Percentiles rank a stretch among this genome's conserved stretches.
These are phyloP conservation scores for Schwanniomyces polymorphus DNA, from an alignment of 805 yeast genomes.

Conservation along the genomic window DNA sequence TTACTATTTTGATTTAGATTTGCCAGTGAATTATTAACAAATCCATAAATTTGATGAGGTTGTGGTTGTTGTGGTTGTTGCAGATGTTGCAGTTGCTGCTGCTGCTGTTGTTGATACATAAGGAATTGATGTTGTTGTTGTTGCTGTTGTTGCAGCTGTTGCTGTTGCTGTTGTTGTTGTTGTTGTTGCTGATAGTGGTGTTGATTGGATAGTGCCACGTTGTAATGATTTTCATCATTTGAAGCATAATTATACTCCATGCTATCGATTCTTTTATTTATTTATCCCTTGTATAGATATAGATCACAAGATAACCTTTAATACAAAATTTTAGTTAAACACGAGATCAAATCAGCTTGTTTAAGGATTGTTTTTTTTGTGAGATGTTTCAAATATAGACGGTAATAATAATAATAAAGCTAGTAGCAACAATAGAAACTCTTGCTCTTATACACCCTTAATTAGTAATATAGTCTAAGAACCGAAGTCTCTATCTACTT, in stretches of 20 bases:
- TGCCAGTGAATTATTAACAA: not conserved
- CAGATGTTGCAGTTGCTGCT: slow-evolving; percentile 8
- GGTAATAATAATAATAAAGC: not conserved
- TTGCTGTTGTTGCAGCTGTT: slow-evolving; percentile 12
- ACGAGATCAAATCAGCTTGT: not conserved
- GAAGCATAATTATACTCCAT: slow-evolving; percentile 31
- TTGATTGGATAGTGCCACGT: slow-evolving; percentile 21
- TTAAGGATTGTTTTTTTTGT: not conserved
- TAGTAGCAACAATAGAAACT: not conserved
- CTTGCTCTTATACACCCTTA: not conserved
- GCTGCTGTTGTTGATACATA: slow-evolving; percentile 11
- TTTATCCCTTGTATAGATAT: not conserved
- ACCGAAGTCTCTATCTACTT: not conserved
- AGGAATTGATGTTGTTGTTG: slow-evolving; percentile 17
- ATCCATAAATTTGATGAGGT: slow-evolving; percentile 5
- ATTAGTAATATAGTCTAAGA: not conserved
- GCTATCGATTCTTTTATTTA: not conserved
- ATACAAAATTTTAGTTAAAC: not conserved
- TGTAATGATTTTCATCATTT: slow-evolving; percentile 30
- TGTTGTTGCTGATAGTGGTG: slow-evolving; percentile 16
- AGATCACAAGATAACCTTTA: not conserved
- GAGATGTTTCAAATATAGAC: too few relatives aligned
- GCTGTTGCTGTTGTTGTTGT: slow-evolving; percentile 7
- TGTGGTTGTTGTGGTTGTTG: slow-evolving; percentile 13
- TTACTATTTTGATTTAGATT: not conserved